phyloP scores from a whole-genome alignment of 1,139 yeast species.

The Kodamaea sp. region DNA sequence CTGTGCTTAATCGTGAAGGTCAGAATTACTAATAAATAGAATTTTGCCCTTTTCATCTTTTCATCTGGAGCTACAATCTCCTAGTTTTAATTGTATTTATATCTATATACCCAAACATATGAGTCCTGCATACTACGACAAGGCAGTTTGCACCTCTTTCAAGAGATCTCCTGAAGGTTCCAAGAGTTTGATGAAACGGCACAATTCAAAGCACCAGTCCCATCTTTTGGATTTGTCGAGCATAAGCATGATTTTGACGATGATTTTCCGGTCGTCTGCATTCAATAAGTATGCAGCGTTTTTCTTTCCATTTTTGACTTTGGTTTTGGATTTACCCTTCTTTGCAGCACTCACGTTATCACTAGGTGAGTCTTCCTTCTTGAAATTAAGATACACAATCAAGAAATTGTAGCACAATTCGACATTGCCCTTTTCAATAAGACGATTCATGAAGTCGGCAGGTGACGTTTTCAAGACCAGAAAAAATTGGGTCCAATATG shows the following conservation, averaged over 20 bases:
- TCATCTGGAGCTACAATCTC: too few species aligned
- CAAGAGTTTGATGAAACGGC: conserved; percentile 44
- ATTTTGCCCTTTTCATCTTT: too few species aligned
- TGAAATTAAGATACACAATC: conserved; percentile 44
- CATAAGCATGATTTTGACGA: conserved; percentile 37
- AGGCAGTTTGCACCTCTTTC: conserved; percentile 9
- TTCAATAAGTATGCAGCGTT: conserved; percentile 19
- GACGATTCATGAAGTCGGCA: conserved; percentile 37
- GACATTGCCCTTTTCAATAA: conserved; percentile 36
- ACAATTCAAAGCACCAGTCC: conserved; percentile 50
- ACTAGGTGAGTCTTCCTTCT: conserved; percentile 27
- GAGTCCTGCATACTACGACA: too few species aligned
- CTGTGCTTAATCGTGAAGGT: too few species aligned
- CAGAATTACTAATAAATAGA: too few species aligned
- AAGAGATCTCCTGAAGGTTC: conserved; percentile 41
- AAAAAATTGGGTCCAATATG: conserved; percentile 43
- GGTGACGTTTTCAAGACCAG: conserved; percentile 38
- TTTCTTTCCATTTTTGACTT: conserved; percentile 1
- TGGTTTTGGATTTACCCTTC: conserved; percentile 2
- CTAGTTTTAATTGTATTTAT: too few species aligned
- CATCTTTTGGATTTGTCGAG: conserved; percentile 34
- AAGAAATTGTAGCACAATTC: conserved; percentile 46
- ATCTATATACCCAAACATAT: too few species aligned
- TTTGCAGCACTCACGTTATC: conserved; percentile 2
- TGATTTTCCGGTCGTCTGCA: conserved; percentile 33